Evolutionary conservation across 768 basidiomycete species (phyloP), one percentile per base, ranked within the genome.

Genomic region (Porpolomopsis calyptriformis): DNA sequence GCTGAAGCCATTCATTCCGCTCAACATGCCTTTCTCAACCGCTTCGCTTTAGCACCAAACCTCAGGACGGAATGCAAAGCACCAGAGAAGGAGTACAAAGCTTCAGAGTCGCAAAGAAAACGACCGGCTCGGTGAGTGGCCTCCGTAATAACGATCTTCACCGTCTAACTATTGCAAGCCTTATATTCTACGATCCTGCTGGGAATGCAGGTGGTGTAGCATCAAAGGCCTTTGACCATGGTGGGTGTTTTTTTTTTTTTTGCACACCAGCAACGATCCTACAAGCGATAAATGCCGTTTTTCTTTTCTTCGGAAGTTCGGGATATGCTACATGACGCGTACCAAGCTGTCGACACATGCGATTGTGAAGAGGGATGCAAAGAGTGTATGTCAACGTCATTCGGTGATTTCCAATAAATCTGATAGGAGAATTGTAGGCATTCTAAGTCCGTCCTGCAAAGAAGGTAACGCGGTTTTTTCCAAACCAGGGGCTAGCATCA

Each of bases 1-100:
- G 86, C 89, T 0, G 89, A 77, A 40, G 84, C 82, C 0, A 88
- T 93, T 40, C 90, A 94, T 56, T 75, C 87, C 4, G 89, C 90
- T 2, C 71, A 82, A 52, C 91, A 94, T 57, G 86, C 86, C 0
- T 72, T 91, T 54, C 63, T 93, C 51, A 90, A 88, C 55, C 73
- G 77, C 34, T 89, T 88, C 53, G 67, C 76, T 4, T 64, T 91
- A 51, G 72, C 76, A 0, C 67, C 70, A 24, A 86, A 89, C 47
- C 59, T 92, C 26, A 72, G 67, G 48, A 91, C 89, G 2, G 91
- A 93, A 57, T 93, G 91, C 65, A 88, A 87, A 59, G 76, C 76
- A 0, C 64, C 76, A 3, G 79, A 84, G 57, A 88, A 87, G 57
- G 85, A 87, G 62, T 78, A 79, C 60, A 76, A 70, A 46, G 57